Evolutionary conservation across 192 early-diverging fungal genomes (phyloP).

Genomic region (Gamsiella multidivaricata): DNA sequence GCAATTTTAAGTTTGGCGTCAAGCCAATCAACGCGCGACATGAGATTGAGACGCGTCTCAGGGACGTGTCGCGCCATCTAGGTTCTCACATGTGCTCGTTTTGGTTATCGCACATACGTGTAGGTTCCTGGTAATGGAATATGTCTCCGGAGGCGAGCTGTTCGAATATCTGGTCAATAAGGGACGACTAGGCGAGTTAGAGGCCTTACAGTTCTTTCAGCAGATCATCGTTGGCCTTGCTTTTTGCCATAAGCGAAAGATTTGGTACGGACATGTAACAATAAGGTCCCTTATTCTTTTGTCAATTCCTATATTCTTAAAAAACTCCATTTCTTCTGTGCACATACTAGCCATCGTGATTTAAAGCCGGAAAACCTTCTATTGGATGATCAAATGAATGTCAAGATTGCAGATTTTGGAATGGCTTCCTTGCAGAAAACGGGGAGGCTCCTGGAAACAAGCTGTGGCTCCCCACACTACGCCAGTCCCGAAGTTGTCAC

Average conservation of each 20-base stretch:
- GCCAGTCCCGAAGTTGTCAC: constrained; percentile 75
- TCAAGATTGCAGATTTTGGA: constrained; percentile 79
- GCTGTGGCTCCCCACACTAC: constrained; percentile 84
- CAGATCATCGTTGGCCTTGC: constrained; percentile 66
- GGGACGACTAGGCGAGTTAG: constrained; percentile 55
- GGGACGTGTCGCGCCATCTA: no score
- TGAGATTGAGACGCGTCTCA: no score
- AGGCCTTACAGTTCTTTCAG: constrained; percentile 62
- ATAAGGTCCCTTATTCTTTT: background rate
- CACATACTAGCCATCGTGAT: constrained; percentile 66
- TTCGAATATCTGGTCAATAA: constrained; percentile 75
- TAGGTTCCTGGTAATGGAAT: constrained; percentile 71
- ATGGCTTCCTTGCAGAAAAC: constrained; percentile 63
- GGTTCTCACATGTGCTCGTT: no score
- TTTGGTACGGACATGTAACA: constrained; percentile 45
- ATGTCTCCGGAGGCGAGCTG: constrained; percentile 79
- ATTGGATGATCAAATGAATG: constrained; percentile 45
- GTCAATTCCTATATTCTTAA: background rate
- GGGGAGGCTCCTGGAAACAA: constrained; percentile 57
- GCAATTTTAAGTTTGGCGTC: constrained; percentile 13
- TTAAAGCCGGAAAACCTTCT: constrained; percentile 72
- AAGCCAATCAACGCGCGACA: background rate
- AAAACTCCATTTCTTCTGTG: background rate
- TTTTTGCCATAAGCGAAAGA: constrained; percentile 72
- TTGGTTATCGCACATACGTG: background rate